phyloP scores from a whole-genome alignment of 805 yeast genomes.

The Kodamaea sagamina region DNA sequence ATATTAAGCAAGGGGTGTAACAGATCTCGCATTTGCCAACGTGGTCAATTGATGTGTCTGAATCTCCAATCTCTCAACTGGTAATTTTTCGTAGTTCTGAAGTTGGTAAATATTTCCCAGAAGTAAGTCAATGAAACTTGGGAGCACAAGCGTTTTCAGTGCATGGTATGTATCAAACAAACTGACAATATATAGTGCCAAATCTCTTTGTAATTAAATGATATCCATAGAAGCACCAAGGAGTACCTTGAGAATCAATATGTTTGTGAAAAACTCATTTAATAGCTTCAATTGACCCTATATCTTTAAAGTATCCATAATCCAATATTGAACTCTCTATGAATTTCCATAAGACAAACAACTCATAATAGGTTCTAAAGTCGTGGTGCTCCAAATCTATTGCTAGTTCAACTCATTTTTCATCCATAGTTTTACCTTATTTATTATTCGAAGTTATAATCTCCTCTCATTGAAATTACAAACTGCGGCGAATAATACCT shows the following conservation, averaged over 20 bases:
- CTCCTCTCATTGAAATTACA: too few species aligned
- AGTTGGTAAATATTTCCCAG: constrained; percentile 75
- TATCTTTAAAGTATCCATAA: constrained; percentile 80
- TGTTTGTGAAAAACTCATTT: constrained; percentile 79
- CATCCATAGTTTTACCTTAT: too few species aligned
- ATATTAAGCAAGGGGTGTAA: constrained; percentile 87
- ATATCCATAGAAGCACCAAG: constrained; percentile 98
- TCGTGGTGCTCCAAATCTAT: constrained; percentile 97
- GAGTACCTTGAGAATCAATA: constrained; percentile 77
- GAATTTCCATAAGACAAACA: constrained; percentile 96
- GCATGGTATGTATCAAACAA: constrained; percentile 94
- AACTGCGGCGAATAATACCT: too few species aligned
- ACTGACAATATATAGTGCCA: constrained; percentile 87
- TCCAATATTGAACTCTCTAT: constrained; percentile 76
- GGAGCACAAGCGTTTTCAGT: constrained; percentile 75
- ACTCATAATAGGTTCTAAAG: constrained; percentile 83
- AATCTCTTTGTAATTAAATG: constrained; percentile 93
- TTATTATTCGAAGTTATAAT: too few species aligned
- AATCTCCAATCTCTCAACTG: constrained; percentile 97
- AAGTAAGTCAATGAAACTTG: constrained; percentile 83
- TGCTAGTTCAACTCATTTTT: too few species aligned
- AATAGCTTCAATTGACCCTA: constrained; percentile 68
- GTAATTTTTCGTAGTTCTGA: constrained; percentile 88
- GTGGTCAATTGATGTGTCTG: constrained; percentile 76
- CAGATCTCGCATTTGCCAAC: constrained; percentile 88